A percentile compares a stretch with the other conserved stretches of the same genome.
These are phyloP conservation scores for Teratosphaeriaceae sp. DNA, from an alignment of 2,329 filamentous ascomycete genomes.

Conservation along the genomic window DNA sequence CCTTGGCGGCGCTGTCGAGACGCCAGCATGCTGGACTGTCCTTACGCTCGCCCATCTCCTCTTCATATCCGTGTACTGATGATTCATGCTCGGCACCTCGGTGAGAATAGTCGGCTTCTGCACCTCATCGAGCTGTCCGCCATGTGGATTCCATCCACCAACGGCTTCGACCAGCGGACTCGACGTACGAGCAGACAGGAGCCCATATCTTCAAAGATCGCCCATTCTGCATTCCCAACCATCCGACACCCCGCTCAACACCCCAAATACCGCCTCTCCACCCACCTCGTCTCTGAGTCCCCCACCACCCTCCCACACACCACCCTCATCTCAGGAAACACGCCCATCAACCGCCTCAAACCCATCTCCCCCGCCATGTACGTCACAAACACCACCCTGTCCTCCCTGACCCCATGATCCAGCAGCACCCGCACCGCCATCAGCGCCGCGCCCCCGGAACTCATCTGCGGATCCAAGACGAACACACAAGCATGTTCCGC, in stretches of 20 bases:
- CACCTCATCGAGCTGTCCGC: no score
- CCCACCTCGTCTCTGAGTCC: conserved; percentile 80
- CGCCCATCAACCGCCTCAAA: conserved; percentile 75
- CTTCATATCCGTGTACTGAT: no score
- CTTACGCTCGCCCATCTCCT: no score
- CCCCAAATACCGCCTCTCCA: conserved; percentile 85
- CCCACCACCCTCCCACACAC: conserved; percentile 77
- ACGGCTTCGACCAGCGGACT: no score
- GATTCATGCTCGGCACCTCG: no score
- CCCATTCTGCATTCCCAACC: no score
- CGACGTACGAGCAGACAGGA: no score
- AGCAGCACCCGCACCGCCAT: conserved; percentile 97
- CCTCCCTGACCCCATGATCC: conserved; percentile 81
- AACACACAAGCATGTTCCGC: conserved; percentile 71
- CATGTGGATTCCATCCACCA: no score
- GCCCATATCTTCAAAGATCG: no score
- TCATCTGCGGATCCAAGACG: conserved; percentile 90
- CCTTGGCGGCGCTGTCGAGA: no score
- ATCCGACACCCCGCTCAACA: conserved; percentile 56
- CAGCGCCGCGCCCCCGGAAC: conserved; percentile 72
- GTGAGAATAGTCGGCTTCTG: no score
- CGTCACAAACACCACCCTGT: conserved; percentile 85
- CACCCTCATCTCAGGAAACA: conserved; percentile 81
- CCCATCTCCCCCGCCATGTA: conserved; percentile 83
- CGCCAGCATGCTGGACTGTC: no score